Base-by-base conservation (phyloP, 176 grass and related monocot genomes). In the Elymus sibiricus region DNA sequence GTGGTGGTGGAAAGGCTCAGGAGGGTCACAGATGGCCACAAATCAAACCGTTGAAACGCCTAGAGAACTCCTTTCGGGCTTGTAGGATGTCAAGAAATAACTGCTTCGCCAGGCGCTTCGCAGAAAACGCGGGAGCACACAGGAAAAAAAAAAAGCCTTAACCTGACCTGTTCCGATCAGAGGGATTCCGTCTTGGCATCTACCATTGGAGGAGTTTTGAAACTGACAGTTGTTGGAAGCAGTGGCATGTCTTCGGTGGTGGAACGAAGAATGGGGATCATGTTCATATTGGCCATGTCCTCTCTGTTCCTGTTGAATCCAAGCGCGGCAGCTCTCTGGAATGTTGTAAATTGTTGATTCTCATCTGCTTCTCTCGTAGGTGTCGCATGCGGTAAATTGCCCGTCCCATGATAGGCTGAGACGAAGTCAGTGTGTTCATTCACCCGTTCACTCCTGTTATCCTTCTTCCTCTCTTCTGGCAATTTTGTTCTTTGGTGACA, bases 1-100 rank as follows among this genome's bases (percentile, higher is more conserved):
- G 47, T 99, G 44, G 83, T 99, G 70, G 77, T 96, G 84, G 82
- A 94, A 86, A 94, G 97, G 71, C 79, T 99, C 26, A 92, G 86
- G 68, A 94, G 59, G 80, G 82, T 99, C 38, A 93, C 84, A 76
- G 78, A 86, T 70, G 84, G 82, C 49, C 67, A 80, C 78, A 84
- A 65, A 82, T 32, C 4, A 55, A 80, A 67, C 22, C 22, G 83
- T 47, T 92, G 86, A 85, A 63, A 53, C 1, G 0, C 12, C 16
- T 3, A 40, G 7, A 42, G 5, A 53, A 62, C 2, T 44, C 21
- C 5, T 81, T 47, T 75, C 0, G 16, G 67, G 56, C 46, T 12
- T 70, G 3, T 64, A 32, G 5, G 42, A 31, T 70, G 59, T 81
- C 22, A 6, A 51, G 4, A 51, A 81, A 81, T 88, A 88, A 82